Conservation (phyloP, 306 rosid species). For the Citrullus amarus region DNA sequence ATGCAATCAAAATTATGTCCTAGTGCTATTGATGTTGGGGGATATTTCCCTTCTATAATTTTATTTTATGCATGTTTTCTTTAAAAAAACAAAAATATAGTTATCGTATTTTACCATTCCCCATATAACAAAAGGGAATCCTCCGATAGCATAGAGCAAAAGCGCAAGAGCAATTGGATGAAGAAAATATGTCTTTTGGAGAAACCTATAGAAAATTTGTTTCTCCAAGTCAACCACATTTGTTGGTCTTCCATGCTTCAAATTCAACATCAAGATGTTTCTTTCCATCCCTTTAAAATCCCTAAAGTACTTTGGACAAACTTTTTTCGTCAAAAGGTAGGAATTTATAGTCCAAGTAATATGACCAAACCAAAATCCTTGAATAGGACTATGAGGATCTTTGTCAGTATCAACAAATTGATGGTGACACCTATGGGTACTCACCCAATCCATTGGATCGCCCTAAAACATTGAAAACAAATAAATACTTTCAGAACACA, state of each 20-base stretch:
- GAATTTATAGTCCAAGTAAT: slow-evolving; percentile 28
- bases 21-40: no score
- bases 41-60: no score
- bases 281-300: background rate
- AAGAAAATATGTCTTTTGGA: background rate
- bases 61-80: no score
- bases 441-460: slow-evolving; percentile 81
- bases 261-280: no score
- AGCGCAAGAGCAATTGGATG: background rate
- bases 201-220: background rate
- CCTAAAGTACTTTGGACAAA: background rate
- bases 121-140: background rate
- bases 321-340: background rate
- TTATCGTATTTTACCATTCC: background rate
- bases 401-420: slow-evolving; percentile 68
- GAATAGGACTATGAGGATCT: background rate
- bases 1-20: no score
- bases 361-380: background rate
- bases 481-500: no score
- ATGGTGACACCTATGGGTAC: slow-evolving; percentile 81
- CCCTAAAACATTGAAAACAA: slow-evolving; percentile 29
- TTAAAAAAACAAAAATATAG: no score
- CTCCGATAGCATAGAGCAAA: background rate
- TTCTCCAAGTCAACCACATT: background rate
- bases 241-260: no score